Evolutionary conservation across 2,329 filamentous ascomycete genomes (phyloP).

Genomic region (Exophiala xenobiotica): DNA sequence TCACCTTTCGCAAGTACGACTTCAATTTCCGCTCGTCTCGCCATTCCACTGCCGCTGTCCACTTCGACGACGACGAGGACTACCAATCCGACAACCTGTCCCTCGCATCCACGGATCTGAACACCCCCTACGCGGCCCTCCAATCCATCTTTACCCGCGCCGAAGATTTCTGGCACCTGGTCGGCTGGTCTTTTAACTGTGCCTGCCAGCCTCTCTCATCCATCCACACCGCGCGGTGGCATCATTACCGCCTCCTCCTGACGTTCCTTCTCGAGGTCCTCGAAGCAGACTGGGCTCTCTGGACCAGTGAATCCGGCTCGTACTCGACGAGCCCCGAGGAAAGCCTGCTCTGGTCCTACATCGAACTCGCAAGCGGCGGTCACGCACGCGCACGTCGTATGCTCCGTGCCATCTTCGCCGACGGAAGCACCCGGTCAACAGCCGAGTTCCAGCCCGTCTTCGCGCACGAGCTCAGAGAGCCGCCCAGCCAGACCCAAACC

Average conservation of each 20-base stretch:
- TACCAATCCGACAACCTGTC: constrained; percentile 41
- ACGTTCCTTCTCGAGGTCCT: constrained; percentile 61
- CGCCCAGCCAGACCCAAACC: constrained; percentile 32
- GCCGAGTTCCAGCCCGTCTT: constrained; percentile 49
- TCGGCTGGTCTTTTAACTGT: constrained; percentile 94
- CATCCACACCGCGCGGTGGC: constrained; percentile 63
- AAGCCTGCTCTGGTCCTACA: constrained; percentile 46
- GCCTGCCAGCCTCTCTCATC: constrained; percentile 57
- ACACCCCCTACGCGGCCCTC: constrained; percentile 60
- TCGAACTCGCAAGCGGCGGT: constrained; percentile 34
- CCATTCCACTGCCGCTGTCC: constrained; percentile 1
- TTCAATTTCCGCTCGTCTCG: constrained; percentile 20
- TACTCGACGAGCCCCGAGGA: constrained; percentile 33
- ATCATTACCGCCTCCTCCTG: constrained; percentile 77
- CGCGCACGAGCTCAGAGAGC: constrained; percentile 44
- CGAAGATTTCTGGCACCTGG: constrained; percentile 82
- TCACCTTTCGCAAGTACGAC: constrained; percentile 58
- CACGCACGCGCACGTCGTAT: constrained; percentile 43
- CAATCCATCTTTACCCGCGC: constrained; percentile 72
- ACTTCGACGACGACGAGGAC: constrained; percentile 27
- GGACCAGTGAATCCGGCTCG: constrained; percentile 17
- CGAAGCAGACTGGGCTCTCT: constrained; percentile 44
- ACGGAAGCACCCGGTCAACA: constrained; percentile 38
- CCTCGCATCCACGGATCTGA: constrained; percentile 40
- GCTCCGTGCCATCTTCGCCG: constrained; percentile 48